These are phyloP conservation scores for Volvox reticuliferus DNA, from an alignment of 139 green algal species.

Conservation along the genomic window DNA sequence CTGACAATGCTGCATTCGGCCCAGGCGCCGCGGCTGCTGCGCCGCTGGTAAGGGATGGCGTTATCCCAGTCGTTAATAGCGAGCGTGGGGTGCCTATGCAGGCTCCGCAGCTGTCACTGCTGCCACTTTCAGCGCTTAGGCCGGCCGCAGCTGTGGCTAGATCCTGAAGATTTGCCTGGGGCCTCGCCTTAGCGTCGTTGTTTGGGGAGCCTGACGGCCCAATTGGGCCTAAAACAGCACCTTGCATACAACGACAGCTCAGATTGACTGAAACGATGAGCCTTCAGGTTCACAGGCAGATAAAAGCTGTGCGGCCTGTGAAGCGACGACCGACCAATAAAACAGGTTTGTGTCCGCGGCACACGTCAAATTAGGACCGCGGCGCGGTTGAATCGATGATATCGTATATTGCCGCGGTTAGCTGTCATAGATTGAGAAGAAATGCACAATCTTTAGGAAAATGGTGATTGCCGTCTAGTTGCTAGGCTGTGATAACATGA, in stretches of 20 bases:
- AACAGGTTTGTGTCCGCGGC: too few species aligned
- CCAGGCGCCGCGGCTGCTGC: background rate
- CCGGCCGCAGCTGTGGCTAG: background rate
- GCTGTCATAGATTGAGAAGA: too few species aligned
- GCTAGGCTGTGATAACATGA: too few species aligned
- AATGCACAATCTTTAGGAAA: too few species aligned
- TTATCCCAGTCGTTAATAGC: background rate
- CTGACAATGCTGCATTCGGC: background rate
- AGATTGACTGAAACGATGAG: background rate
- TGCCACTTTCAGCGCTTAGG: background rate
- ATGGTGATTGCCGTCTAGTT: too few species aligned
- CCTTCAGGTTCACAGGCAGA: too few species aligned
- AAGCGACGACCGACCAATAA: too few species aligned
- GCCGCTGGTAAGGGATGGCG: background rate
- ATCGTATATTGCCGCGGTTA: too few species aligned
- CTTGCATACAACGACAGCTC: background rate
- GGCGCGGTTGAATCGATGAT: too few species aligned
- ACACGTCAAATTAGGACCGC: too few species aligned
- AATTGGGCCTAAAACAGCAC: background rate
- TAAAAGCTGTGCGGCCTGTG: too few species aligned
- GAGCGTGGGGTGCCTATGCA: background rate
- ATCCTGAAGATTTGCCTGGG: background rate
- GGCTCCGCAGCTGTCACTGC: conserved; percentile 2
- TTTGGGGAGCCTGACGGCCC: background rate
- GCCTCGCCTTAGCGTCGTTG: background rate